Evolutionary conservation across 2,329 filamentous ascomycete species (phyloP), one percentile per base, ranked within the genome.

Genomic region (Chaetomium globosum): DNA sequence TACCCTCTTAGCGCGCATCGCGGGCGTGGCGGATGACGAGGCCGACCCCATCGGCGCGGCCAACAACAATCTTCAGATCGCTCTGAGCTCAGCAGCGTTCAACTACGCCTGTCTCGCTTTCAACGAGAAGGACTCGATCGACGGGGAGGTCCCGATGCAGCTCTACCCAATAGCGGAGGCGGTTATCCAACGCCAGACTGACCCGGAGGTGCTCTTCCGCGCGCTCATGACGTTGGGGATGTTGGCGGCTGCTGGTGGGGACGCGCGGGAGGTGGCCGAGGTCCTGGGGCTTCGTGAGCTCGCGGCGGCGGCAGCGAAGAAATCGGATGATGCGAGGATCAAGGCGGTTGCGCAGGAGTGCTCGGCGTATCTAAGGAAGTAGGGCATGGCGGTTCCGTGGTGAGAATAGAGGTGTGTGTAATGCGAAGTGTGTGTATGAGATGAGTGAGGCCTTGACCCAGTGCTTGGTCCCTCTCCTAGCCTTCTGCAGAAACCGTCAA

Each of bases 161-260:
- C 77, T 68, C 79, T 79, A 48, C 73, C 86, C 70, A 33, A 82
- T 89, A 5, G 76, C 93, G 0, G 83, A 83, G 1, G 81, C 82
- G 63, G 83, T 94, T 0, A 77, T 96, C 1, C 78, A 81, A 6
- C 83, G 81, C 3, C 88, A 91, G 68, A 86, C 82, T 2, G 93
- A 98, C 71, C 86, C 88, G 0, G 95, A 98, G 75, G 91, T 92
- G 0, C 79, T 95, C 3, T 98, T 93, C 75, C 87, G 95, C 26
- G 87, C 87, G 0, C 82, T 98, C 6, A 91, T 96, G 7, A 92
- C 91, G 0, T 78, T 94, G 0, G 96, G 95, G 0, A 99, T 93
- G 1, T 75, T 96, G 65, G 76, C 92, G 28, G 82, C 81, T 6
- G 79, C 90, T 16, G 82, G 87, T n/a, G 79, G 75, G 16, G 78